These are phyloP conservation scores for bread wheat (Triticum aestivum) DNA, from an alignment of 176 grass and related monocot genomes.

Conservation along the genomic window DNA sequence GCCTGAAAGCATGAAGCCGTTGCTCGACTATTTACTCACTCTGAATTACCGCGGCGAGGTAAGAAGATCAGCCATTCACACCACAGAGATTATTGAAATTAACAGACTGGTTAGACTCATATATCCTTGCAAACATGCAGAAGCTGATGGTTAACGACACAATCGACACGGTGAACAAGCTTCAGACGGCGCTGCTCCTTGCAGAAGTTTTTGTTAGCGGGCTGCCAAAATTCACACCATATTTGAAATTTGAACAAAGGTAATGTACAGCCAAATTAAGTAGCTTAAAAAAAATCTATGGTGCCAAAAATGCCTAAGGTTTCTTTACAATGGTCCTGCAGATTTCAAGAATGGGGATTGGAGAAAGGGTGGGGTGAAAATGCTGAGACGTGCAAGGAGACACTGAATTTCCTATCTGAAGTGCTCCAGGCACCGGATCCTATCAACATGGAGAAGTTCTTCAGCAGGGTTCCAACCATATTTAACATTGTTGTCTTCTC, in stretches of 20 bases:
- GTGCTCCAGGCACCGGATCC: conserved; percentile 95
- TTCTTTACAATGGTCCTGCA: conserved; percentile 19
- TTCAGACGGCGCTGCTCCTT: conserved; percentile 85
- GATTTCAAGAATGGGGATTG: conserved; percentile 96
- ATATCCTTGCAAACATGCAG: conserved; percentile 45
- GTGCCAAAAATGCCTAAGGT: background rate
- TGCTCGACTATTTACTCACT: conserved; percentile 75
- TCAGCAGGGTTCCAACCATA: conserved; percentile 70
- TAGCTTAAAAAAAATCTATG: too few relatives aligned
- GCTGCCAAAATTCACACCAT: conserved; percentile 69
- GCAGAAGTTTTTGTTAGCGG: conserved; percentile 71
- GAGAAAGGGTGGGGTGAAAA: conserved; percentile 95
- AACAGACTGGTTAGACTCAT: background rate
- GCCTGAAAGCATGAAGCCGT: conserved; percentile 68
- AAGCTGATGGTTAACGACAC: conserved; percentile 87
- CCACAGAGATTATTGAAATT: background rate
- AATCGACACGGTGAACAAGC: conserved; percentile 78
- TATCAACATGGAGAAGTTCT: conserved; percentile 85
- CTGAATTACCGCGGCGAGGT: conserved; percentile 80
- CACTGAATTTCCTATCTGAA: conserved; percentile 82
- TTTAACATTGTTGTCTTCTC: conserved; percentile 90
- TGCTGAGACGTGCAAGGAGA: conserved; percentile 82
- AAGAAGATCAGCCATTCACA: conserved; percentile 1
- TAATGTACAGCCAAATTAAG: background rate
- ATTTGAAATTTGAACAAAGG: conserved; percentile 87